Conservation (phyloP, 768 basidiomycete species). For the Rhizopogon roseolus region DNA sequence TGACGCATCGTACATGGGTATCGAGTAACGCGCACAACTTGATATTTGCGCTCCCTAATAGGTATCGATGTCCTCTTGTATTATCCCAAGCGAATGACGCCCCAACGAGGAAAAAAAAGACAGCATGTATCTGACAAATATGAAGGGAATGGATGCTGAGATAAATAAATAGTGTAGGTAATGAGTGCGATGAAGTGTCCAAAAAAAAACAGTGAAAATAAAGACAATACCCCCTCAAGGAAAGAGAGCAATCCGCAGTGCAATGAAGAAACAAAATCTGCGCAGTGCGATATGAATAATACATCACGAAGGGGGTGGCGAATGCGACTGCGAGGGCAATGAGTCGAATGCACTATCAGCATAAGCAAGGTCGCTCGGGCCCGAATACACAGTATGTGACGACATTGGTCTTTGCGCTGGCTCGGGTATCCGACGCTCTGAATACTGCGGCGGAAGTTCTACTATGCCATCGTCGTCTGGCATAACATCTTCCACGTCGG, state of each 20-base stretch:
- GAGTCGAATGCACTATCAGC: constrained; percentile 6
- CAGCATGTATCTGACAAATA: neutral
- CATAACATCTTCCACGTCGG: constrained; percentile 57
- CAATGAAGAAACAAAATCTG: neutral
- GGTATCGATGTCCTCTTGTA: neutral
- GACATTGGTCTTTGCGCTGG: constrained; percentile 11
- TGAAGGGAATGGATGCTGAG: constrained; percentile 3
- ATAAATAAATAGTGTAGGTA: constrained; percentile 5
- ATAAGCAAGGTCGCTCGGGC: constrained; percentile 9
- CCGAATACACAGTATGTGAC: constrained; percentile 2
- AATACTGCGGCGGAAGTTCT: constrained; percentile 76
- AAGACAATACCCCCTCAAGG: neutral
- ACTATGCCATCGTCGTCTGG: constrained; percentile 50
- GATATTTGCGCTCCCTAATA: neutral
- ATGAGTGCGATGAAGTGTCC: neutral
- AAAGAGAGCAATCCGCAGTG: neutral
- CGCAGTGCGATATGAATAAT: neutral
- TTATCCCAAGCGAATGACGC: too few relatives aligned
- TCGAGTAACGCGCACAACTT: neutral
- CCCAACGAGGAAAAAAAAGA: neutral
- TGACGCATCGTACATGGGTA: too few relatives aligned
- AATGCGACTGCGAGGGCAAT: constrained; percentile 5
- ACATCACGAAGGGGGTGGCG: constrained; percentile 9
- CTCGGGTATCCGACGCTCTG: constrained; percentile 35
- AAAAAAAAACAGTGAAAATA: neutral